Evolutionary conservation across 1,139 yeast species (phyloP), one percentile per base, ranked within the genome.

Genomic region (Yamadazyma diospyri): DNA sequence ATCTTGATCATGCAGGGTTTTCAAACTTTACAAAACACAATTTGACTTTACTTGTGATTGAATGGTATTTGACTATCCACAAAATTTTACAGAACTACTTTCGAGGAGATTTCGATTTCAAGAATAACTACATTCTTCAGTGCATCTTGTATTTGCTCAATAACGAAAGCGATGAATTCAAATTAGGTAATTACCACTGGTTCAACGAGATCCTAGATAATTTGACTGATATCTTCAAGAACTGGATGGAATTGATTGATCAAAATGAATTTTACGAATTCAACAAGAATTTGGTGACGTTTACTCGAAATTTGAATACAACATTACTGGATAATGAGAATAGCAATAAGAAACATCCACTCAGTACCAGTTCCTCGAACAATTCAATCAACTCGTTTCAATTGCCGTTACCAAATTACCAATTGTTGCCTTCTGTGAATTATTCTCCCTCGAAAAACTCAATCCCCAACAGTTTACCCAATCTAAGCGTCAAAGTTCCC

Each of bases 21-120:
- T 9, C 29, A 34, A 7, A 15, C 25, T 7, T 31, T 40, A 16
- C 25, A 21, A 39, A 39, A 26, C 34, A 34, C 14, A 48, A 45
- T 25, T 38, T 59, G 20, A 46, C 44, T 33, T 34, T 41, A 13
- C 50, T 65, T 21, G 37, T 66, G 1, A 45, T 64, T 27, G 69
- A 65, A 38, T 67, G 72, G 72, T 64, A 61, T 41, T 40, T 66
- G 25, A 55, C 66, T 2, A 53, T 64, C 50, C 51, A 56, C 30
- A 65, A 64, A 42, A 41, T 61, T 2, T 48, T 66, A 31, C 46
- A 59, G 13, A 49, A 48, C 27, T 46, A 53, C 40, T 41, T 43
- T 35, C 47, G 12, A 15, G 22, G 23, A 11, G 11, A 19, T 4
- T 26, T 50, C 22, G 24, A 40, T 7, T 45, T 50, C 24, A 10